These are phyloP conservation scores for Plasmodium chabaudi DNA, from an alignment of 169 alveolate species.

Conservation along the genomic window DNA sequence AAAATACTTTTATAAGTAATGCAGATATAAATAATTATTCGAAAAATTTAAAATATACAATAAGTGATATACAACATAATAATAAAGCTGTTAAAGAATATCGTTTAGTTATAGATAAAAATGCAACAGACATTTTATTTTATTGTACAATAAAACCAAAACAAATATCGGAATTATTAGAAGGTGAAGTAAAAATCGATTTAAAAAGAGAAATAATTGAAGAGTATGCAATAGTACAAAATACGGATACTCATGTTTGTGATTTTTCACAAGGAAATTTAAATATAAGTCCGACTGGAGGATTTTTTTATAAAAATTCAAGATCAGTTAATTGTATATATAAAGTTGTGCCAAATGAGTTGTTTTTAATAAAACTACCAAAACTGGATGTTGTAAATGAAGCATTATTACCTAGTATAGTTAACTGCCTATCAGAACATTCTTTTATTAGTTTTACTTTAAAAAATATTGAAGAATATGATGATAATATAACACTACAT, in stretches of 20 bases:
- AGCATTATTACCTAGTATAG: conserved; percentile 43
- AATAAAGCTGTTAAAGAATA: conserved; percentile 27
- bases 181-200: conserved; percentile 63
- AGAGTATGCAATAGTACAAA: conserved; percentile 15
- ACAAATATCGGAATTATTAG: conserved; percentile 33
- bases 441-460: conserved; percentile 43
- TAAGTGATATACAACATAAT: conserved; percentile 3
- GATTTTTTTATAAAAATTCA: conserved; percentile 37
- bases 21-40: conserved; percentile 34
- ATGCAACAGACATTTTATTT: conserved; percentile 63
- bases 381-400: conserved; percentile 43
- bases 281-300: conserved; percentile 40
- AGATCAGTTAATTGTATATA: conserved; percentile 58
- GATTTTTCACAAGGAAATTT: conserved; percentile 65
- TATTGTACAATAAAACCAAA: conserved; percentile 53
- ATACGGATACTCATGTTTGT: conserved; percentile 19
- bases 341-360: conserved; percentile 25
- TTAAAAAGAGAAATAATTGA: conserved; percentile 58
- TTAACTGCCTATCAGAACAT: conserved; percentile 46
- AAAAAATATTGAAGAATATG: conserved; percentile 48
- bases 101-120: conserved; percentile 27
- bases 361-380: conserved; percentile 63
- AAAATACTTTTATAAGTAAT: conserved; percentile 16
- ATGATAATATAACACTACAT: conserved; percentile 20
- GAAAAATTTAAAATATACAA: conserved; percentile 22